These are phyloP conservation scores for Dendrobium officinale DNA, from an alignment of 106 monocot species.

Conservation along the genomic window DNA sequence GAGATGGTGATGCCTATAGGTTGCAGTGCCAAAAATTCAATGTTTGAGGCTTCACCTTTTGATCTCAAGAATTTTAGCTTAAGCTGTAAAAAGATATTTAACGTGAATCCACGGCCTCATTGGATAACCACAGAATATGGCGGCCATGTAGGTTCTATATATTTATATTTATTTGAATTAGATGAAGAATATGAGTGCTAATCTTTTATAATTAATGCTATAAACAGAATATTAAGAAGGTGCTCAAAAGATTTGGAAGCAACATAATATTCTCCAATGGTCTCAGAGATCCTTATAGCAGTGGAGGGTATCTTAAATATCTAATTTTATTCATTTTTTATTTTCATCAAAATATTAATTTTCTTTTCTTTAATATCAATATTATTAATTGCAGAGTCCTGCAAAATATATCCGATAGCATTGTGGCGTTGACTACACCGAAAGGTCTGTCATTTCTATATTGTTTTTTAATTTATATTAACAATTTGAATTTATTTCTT, in stretches of 20 bases:
- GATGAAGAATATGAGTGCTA: background rate
- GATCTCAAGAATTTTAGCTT: background rate
- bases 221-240: conserved; percentile 31
- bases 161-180: background rate
- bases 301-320: conserved; percentile 33
- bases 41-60: conserved; percentile 20
- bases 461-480: background rate
- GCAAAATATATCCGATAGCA: background rate
- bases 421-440: background rate
- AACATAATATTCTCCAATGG: conserved; percentile 60
- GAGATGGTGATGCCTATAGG: conserved; percentile 31
- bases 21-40: conserved; percentile 1
- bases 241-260: conserved; percentile 42
- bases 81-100: conserved; percentile 9
- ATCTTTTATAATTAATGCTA: background rate
- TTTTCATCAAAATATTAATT: background rate
- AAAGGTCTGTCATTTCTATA: background rate
- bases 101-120: conserved; percentile 18
- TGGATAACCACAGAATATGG: conserved; percentile 19
- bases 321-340: background rate
- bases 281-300: conserved; percentile 50
- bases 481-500: background rate
- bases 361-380: background rate
- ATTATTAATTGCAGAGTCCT: background rate
- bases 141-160: background rate